Base-by-base conservation (phyloP, 2,329 filamentous ascomycete genomes). In the Mycogone perniciosa region DNA sequence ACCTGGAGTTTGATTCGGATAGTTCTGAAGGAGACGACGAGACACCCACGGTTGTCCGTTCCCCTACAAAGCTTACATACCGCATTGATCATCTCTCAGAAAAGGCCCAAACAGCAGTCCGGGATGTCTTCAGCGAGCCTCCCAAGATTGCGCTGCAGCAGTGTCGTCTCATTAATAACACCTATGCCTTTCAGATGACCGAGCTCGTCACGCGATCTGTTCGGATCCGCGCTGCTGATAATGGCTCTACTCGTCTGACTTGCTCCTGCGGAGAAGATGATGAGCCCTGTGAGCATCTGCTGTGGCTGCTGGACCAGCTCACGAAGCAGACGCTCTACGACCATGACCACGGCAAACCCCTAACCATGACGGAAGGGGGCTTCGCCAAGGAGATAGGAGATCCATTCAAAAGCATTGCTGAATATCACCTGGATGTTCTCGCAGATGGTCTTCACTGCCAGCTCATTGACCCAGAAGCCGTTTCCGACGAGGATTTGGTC, bases 271-370 rank as follows among this genome's bases (percentile, higher is more conserved):
- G 57, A 40, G 52, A 51, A 54, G 57, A 58, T n/a, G 54, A 57
- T 42, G 56, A 60, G 34, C 74, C 73, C 0, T 81, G 78, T 59
- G 67, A 71, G 8, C 79, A 81, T 53, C 63, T 78, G 31, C 61
- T 81, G 30, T 80, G 77, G 76, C 67, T 81, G 10, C 70, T 79
- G 44, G 78, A 81, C 61, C 73, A 73, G 58, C 68, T 81, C 31
- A 67, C 73, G 20, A 72, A 71, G 47, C 72, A 79, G 57, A 70
- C 72, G 3, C 60, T 76, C 4, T 72, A 73, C 53, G 62, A 69
- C 38, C 66, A 69, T 35, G 63, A 69, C 43, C 59, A 60, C 7
- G 54, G 62, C 5, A 60, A 66, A 10, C 67, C 72, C 20, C 63
- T 78, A 41, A 72, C 62, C 27, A 68, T 80, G 66, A 71, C 64